phyloP scores from a whole-genome alignment of 768 basidiomycete species.

The Hemileccinum impolitum region DNA sequence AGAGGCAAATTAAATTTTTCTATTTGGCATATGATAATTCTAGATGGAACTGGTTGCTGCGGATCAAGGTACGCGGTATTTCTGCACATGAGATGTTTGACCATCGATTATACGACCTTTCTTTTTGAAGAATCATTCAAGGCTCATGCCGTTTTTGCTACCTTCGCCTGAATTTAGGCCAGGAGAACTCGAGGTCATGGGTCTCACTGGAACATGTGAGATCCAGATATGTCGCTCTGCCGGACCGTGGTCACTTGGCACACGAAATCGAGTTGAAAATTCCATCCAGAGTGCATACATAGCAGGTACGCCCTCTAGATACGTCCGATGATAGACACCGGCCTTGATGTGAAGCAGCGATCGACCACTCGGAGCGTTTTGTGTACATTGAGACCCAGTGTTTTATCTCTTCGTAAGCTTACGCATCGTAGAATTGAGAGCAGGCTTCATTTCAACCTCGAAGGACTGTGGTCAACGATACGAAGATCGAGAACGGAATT shows the following conservation, averaged over 20 bases:
- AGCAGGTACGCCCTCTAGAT: slow-evolving; percentile 52
- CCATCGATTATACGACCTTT: background rate
- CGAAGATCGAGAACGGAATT: slow-evolving; percentile 87
- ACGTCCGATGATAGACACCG: background rate
- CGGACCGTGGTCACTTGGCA: slow-evolving; percentile 96
- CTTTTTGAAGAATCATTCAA: slow-evolving; percentile 74
- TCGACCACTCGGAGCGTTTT: slow-evolving; percentile 92
- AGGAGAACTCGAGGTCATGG: slow-evolving; percentile 71
- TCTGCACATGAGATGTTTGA: background rate
- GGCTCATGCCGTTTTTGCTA: slow-evolving; percentile 87
- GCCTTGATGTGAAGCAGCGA: slow-evolving; percentile 49
- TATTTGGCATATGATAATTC: background rate
- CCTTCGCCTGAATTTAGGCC: slow-evolving; percentile 91
- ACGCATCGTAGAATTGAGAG: background rate
- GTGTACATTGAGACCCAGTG: slow-evolving; percentile 98
- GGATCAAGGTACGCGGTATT: slow-evolving; percentile 70
- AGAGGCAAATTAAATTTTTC: background rate
- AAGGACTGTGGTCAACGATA: slow-evolving; percentile 81
- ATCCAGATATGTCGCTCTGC: slow-evolving; percentile 94
- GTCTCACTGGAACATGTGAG: slow-evolving; percentile 94
- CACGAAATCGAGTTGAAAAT: slow-evolving; percentile 75
- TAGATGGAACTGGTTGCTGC: slow-evolving; percentile 91
- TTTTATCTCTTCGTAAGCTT: slow-evolving; percentile 79
- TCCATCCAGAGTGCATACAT: slow-evolving; percentile 95
- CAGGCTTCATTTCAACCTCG: background rate